Evolutionary conservation across 2,329 filamentous ascomycete genomes (phyloP).

Genomic region (Aspergillus sp.): DNA sequence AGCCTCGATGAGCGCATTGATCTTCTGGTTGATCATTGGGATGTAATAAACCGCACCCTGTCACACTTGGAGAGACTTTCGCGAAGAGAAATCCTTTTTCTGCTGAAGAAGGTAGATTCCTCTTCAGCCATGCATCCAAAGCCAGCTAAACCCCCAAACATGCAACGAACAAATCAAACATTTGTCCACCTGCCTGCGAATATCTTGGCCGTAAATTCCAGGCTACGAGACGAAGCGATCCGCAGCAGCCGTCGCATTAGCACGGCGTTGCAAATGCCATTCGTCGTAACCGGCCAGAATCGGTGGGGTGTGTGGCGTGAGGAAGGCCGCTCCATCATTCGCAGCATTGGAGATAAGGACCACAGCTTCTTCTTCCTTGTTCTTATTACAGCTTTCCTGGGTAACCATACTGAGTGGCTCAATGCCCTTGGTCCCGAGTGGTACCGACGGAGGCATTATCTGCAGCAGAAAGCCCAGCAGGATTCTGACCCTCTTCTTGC

Average conservation of each 20-base stretch:
- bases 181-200: conserved; percentile 54
- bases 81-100: conserved; percentile 53
- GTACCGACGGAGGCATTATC: conserved; percentile 54
- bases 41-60: conserved; percentile 59
- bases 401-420: conserved; percentile 63
- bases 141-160: conserved; percentile 47
- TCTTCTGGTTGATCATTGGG: conserved; percentile 59
- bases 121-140: conserved; percentile 44
- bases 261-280: conserved; percentile 57
- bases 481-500: conserved; percentile 51
- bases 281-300: conserved; percentile 59
- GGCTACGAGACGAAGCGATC: conserved; percentile 51
- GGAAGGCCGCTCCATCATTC: conserved; percentile 60
- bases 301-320: conserved; percentile 64
- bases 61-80: conserved; percentile 56
- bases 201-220: conserved; percentile 46
- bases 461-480: conserved; percentile 52
- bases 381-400: conserved; percentile 60
- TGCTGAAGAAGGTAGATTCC: conserved; percentile 52
- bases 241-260: conserved; percentile 54
- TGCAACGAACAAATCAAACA: conserved; percentile 51
- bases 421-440: conserved; percentile 56
- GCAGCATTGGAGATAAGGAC: conserved; percentile 56
- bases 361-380: conserved; percentile 63
- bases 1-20: conserved; percentile 58